phyloP scores from a whole-genome alignment of 495 filamentous ascomycete species.

The Cercophora sp. region DNA sequence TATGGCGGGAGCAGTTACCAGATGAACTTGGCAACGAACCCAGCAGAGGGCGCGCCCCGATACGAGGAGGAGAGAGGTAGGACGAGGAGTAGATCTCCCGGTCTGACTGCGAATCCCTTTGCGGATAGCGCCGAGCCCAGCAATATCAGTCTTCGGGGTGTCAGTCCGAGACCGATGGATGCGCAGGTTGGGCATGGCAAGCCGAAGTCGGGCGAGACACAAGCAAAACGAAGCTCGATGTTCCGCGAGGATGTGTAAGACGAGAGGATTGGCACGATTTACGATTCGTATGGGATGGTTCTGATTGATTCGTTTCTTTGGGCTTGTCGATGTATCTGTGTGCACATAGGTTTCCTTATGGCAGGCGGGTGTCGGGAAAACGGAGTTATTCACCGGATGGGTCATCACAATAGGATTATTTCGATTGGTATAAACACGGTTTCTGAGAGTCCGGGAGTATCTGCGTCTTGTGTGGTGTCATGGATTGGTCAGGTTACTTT shows the following conservation, averaged over 20 bases:
- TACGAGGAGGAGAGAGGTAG: constrained; percentile 31
- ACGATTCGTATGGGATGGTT: no score
- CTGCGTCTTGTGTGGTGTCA: no score
- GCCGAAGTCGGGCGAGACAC: constrained; percentile 28
- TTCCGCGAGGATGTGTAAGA: constrained; percentile 52
- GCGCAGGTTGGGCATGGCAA: constrained; percentile 22
- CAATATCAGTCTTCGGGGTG: constrained; percentile 50
- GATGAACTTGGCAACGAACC: constrained; percentile 37
- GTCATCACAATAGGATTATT: no score
- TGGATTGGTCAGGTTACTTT: no score
- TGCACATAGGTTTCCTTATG: no score
- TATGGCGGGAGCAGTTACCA: constrained; percentile 38
- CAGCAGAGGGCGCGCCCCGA: neutral
- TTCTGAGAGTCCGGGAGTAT: no score
- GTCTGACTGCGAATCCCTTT: constrained; percentile 47
- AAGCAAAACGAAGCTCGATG: constrained; percentile 45
- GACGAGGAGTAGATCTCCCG: constrained; percentile 29
- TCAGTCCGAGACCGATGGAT: constrained; percentile 54
- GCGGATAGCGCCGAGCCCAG: constrained; percentile 53
- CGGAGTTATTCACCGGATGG: no score
- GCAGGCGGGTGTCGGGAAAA: no score
- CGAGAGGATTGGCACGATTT: no score
- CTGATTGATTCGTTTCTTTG: no score
- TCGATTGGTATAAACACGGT: no score
- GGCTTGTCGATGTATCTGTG: no score